Conservation (phyloP, 2,329 filamentous ascomycete genomes). For the Colletotrichum gloeosporioides region DNA sequence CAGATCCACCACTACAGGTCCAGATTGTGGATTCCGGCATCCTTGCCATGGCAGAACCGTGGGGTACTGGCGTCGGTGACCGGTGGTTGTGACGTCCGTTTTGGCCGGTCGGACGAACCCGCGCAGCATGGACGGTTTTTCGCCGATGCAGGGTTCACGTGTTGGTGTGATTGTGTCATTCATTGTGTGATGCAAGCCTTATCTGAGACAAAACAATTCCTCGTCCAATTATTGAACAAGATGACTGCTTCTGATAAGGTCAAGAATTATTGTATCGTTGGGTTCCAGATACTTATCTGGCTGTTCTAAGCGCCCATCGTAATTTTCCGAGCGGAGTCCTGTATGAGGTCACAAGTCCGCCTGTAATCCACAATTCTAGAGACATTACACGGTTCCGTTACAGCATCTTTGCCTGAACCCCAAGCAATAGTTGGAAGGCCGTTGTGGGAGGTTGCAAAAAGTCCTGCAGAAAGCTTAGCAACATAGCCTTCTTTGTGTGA, state of each 20-base stretch:
- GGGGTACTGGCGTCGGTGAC: neutral
- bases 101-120: neutral
- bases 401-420: neutral
- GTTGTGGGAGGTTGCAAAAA: neutral
- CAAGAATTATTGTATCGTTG: neutral
- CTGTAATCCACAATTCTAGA: neutral
- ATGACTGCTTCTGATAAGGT: neutral
- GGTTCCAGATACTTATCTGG: neutral
- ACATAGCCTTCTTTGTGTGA: neutral
- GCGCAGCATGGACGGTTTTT: neutral
- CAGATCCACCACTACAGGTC: neutral
- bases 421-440: neutral
- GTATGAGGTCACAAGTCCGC: neutral
- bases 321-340: neutral
- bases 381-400: neutral
- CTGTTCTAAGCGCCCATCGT: neutral
- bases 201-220: neutral
- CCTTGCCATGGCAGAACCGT: neutral
- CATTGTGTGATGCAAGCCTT: neutral
- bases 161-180: neutral
- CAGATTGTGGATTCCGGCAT: neutral
- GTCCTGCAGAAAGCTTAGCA: neutral
- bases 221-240: neutral
- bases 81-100: neutral
- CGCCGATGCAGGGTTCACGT: neutral